Evolutionary conservation across 257 asterid species (phyloP).

Genomic region (Linderniella brevidens): DNA sequence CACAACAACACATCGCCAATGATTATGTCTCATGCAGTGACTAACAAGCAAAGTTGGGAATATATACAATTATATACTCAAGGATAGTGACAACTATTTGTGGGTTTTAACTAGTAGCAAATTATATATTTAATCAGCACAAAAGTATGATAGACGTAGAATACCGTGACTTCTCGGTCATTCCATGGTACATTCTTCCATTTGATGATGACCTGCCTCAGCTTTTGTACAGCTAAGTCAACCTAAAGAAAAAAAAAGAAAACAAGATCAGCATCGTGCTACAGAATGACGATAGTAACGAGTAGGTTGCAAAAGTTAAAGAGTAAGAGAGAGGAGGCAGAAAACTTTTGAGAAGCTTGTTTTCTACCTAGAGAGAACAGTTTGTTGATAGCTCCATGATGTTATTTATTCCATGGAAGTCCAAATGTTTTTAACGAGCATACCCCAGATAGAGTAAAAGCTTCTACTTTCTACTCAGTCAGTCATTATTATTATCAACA

Average conservation of each 20-base stretch:
- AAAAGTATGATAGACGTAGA: slow-evolving; percentile 14
- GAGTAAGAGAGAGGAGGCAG: too few relatives aligned
- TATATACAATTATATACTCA: not conserved
- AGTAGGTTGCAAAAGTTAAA: slow-evolving; percentile 3
- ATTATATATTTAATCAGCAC: not conserved
- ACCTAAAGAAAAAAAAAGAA: slow-evolving; percentile 22
- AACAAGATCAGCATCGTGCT: not conserved
- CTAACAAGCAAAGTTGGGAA: too few relatives aligned
- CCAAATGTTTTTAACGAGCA: not conserved
- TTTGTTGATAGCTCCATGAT: not conserved
- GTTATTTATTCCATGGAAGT: not conserved
- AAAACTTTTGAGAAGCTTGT: slow-evolving; percentile 1
- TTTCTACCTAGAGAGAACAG: slow-evolving; percentile 2
- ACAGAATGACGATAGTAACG: not conserved
- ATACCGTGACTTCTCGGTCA: slow-evolving; percentile 57
- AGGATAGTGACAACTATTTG: not conserved
- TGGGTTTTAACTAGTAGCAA: not conserved
- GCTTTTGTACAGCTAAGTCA: slow-evolving; percentile 37
- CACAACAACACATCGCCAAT: too few relatives aligned
- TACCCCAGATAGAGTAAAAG: too few relatives aligned
- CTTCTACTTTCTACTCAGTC: not conserved
- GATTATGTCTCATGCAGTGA: too few relatives aligned
- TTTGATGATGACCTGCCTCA: slow-evolving; percentile 24
- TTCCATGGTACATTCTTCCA: slow-evolving; percentile 47
- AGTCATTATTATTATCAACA: not conserved